Percentiles rank a stretch among this genome's conserved stretches.
Conservation (phyloP, 495 filamentous ascomycete genomes). For the Symbiotaphrina buchneri region DNA sequence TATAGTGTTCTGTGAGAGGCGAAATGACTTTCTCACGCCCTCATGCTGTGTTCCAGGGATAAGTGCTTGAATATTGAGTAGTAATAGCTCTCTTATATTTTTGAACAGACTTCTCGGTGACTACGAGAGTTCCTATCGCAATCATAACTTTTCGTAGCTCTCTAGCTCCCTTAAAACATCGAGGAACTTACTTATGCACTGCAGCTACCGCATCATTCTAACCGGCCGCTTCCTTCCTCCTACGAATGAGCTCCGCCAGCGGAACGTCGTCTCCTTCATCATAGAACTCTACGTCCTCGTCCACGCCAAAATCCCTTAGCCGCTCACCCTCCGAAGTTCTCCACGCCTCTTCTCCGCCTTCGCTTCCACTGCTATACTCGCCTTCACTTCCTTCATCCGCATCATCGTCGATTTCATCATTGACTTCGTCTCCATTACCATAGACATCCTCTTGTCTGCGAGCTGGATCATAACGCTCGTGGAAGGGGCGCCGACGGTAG, state of each 20-base stretch:
- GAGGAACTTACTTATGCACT: too few relatives aligned
- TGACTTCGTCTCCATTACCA: slow-evolving; percentile 16
- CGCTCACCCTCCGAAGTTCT: slow-evolving; percentile 67
- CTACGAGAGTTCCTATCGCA: too few relatives aligned
- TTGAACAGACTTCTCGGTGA: too few relatives aligned
- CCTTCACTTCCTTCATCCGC: slow-evolving; percentile 10
- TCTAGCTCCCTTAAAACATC: too few relatives aligned
- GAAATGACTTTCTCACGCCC: too few relatives aligned
- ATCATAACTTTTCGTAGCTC: too few relatives aligned
- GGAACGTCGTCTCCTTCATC: slow-evolving; percentile 15
- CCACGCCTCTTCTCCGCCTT: slow-evolving; percentile 40
- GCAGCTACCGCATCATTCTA: too few relatives aligned
- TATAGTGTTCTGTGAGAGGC: too few relatives aligned
- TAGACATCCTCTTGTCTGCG: too few relatives aligned
- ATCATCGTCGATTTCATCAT: slow-evolving; percentile 13
- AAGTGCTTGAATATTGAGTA: too few relatives aligned
- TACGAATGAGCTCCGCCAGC: background rate
- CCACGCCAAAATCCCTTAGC: slow-evolving; percentile 75
- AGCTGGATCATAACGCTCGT: slow-evolving; percentile 16
- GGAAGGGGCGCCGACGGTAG: slow-evolving; percentile 23
- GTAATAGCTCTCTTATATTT: too few relatives aligned
- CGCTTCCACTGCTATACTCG: slow-evolving; percentile 1
- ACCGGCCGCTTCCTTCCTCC: background rate
- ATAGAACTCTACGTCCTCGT: slow-evolving; percentile 59
- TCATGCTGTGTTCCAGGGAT: too few relatives aligned